Evolutionary conservation across 192 early-diverging fungal species (phyloP).

Genomic region (Glomus cerebriforme): DNA sequence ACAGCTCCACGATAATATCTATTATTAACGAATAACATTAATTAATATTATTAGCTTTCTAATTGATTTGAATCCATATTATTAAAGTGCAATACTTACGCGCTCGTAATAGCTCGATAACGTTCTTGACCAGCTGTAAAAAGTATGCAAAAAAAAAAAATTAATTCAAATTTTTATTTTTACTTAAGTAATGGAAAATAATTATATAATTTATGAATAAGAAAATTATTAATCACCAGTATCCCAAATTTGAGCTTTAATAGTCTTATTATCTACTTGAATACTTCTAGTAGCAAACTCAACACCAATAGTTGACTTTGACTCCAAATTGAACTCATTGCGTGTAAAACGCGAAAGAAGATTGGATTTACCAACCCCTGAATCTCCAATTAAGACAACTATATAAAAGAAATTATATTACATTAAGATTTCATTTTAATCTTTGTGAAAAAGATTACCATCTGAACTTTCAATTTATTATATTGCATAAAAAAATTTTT

Average conservation of each 20-base stretch:
- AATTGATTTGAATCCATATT: neutral
- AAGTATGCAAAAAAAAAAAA: conserved; percentile 16
- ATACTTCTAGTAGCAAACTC: conserved; percentile 97
- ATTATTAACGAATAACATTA: conserved; percentile 3
- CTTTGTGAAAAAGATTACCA: neutral
- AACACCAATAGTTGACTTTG: conserved; percentile 98
- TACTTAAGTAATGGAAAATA: conserved; percentile 6
- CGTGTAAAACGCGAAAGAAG: conserved; percentile 95
- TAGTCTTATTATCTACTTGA: conserved; percentile 95
- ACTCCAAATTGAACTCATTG: conserved; percentile 98
- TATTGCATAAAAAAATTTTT: too few species aligned
- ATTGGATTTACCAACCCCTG: conserved; percentile 98
- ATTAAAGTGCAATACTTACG: conserved; percentile 39
- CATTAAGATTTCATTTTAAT: neutral
- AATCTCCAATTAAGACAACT: conserved; percentile 94
- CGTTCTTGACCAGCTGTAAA: conserved; percentile 66
- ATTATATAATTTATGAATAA: conserved; percentile 8
- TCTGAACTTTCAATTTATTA: neutral
- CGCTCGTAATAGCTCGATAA: conserved; percentile 84
- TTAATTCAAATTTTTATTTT: neutral
- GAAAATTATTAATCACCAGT: conserved; percentile 64
- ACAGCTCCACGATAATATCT: conserved; percentile 97
- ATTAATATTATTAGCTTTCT: neutral
- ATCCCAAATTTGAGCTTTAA: conserved; percentile 99
- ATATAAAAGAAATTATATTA: neutral